Base-by-base conservation (phyloP, 1,284 basidiomycete genomes). In the Trichosporon inkin region DNA sequence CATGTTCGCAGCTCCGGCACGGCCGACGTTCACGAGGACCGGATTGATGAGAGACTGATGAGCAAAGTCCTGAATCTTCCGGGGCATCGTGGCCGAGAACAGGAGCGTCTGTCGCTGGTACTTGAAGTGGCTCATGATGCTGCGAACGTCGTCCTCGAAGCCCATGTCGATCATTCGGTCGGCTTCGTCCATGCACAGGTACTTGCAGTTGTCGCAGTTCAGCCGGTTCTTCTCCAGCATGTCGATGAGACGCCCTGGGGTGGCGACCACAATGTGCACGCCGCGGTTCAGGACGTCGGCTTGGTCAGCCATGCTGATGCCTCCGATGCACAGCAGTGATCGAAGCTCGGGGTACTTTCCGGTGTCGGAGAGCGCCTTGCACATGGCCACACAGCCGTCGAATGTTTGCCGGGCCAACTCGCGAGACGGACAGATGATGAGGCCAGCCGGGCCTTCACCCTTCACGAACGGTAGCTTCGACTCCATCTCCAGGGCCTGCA, bases 131-230 rank as follows among this genome's bases (percentile, higher is more conserved):
- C 89, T 92, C 92, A 99, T 97, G 71, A 99, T 96, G 72, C 93
- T 95, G 60, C 95, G 84, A 28, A 99, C 93, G 71, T 99, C 95
- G 60, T 99, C 96, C 77, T 99, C 96, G 70, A 99, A 99, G 0
- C 95, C 96, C 77, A 98, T 84, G 72, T 99, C 96, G 66, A 99
- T 95, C 96, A 99, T 99, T 55, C 96, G 83, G 79, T 99, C 96
- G 0, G 96, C 96, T 79, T 99, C 96, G 79, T 99, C 96, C 86
- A 99, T 92, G 74, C 94, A 98, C 5, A 99, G 81, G 76, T 88
- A 98, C 79, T 90, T 91, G 85, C 91, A 94, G 67, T 88, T 88
- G 62, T 92, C 88, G 67, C 98, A 88, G 2, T 88, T 91, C 70
- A 99, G 89, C 66, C 87, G 84, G 73, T 86, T 89, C 82, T 96